Evolutionary conservation across 768 basidiomycete genomes (phyloP).

Genomic region (Termitomyces sp.): DNA sequence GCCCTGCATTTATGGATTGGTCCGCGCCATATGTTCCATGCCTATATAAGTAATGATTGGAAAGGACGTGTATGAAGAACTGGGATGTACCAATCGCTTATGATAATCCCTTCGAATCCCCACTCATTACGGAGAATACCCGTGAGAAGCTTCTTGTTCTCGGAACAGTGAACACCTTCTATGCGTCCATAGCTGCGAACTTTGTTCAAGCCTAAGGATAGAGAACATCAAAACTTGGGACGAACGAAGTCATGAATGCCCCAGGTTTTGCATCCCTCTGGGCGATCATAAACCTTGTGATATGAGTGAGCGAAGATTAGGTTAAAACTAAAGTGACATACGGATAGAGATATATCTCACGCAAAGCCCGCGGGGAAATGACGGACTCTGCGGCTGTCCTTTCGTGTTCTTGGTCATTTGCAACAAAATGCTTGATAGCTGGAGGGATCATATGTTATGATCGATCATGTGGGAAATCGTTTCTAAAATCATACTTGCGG

Average conservation of each 20-base stretch:
- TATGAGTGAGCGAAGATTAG: background rate
- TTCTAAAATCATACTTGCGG: conserved; percentile 41
- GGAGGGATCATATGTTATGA: background rate
- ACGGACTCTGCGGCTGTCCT: conserved; percentile 62
- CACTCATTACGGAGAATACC: conserved; percentile 72
- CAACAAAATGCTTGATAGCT: conserved; percentile 75
- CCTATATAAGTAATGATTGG: conserved; percentile 33
- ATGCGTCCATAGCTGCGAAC: conserved; percentile 63
- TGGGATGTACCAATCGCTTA: conserved; percentile 68
- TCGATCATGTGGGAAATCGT: background rate
- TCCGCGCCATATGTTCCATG: conserved; percentile 73
- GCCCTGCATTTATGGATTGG: conserved; percentile 64
- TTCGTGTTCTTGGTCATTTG: conserved; percentile 74
- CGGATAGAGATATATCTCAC: conserved; percentile 74
- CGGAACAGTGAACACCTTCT: conserved; percentile 68
- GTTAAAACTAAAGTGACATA: conserved; percentile 26
- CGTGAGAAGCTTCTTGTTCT: conserved; percentile 58
- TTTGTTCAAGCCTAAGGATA: background rate
- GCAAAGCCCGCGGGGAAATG: conserved; percentile 60
- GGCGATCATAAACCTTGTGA: conserved; percentile 60
- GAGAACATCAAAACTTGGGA: conserved; percentile 6
- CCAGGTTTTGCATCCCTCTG: conserved; percentile 59
- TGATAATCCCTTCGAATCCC: conserved; percentile 66
- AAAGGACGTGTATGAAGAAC: background rate
- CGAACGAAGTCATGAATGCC: conserved; percentile 66